Evolutionary conservation across 2,329 filamentous ascomycete species (phyloP).

Genomic region (Madurella mycetomatis): DNA sequence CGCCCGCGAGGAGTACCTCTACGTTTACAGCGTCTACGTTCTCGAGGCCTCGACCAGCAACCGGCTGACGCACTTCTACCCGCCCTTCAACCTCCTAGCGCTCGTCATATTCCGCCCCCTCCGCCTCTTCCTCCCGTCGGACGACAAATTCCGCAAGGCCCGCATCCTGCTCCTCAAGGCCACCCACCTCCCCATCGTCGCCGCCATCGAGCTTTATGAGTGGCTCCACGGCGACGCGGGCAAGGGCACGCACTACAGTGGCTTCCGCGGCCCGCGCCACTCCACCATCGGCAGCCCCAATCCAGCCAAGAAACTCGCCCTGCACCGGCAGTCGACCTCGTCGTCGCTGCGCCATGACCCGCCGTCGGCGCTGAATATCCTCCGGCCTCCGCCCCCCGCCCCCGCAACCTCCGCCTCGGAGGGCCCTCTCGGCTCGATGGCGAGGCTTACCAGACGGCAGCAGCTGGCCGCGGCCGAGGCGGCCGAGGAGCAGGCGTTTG

Average conservation of each 20-base stretch:
- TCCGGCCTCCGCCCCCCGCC: background rate
- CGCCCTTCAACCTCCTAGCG: constrained; percentile 70
- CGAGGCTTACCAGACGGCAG: constrained; percentile 29
- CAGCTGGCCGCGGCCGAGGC: constrained; percentile 15
- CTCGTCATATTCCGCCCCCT: constrained; percentile 68
- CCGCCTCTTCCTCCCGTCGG: constrained; percentile 61
- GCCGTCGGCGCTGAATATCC: background rate
- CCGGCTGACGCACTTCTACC: constrained; percentile 65
- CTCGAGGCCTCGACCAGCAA: constrained; percentile 64
- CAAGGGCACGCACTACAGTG: constrained; percentile 41
- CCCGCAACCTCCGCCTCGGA: background rate
- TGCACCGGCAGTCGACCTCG: constrained; percentile 7
- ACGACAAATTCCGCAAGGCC: constrained; percentile 56
- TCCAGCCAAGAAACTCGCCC: constrained; percentile 13
- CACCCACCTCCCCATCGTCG: constrained; percentile 65
- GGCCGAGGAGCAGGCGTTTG: constrained; percentile 22
- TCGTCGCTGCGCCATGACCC: constrained; percentile 11
- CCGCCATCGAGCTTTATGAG: constrained; percentile 65
- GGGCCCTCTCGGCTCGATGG: constrained; percentile 32
- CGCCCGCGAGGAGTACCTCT: constrained; percentile 71
- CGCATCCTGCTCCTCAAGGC: constrained; percentile 59
- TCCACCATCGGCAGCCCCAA: constrained; percentile 32
- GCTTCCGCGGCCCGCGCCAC: constrained; percentile 43
- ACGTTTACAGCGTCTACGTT: constrained; percentile 65
- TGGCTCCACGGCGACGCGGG: constrained; percentile 32